Evolutionary conservation across 192 early-diverging fungal genomes (phyloP).

Genomic region (Linnemannia zychae): DNA sequence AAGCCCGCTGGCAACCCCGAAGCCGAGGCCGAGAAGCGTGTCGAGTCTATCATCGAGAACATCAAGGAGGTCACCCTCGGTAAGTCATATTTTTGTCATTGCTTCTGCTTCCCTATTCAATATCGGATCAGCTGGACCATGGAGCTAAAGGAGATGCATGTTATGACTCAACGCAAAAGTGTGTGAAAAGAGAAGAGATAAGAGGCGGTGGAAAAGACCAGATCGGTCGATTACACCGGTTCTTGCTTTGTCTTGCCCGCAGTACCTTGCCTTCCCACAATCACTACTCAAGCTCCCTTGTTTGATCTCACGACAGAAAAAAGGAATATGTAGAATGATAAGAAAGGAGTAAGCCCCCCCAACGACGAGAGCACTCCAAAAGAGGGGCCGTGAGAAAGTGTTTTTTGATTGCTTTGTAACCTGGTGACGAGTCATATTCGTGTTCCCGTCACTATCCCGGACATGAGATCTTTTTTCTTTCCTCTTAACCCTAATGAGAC

Average conservation of each 20-base stretch:
- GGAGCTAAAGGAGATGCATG: background rate
- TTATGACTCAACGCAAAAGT: background rate
- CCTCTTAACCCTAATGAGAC: background rate
- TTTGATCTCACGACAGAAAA: background rate
- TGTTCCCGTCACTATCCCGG: background rate
- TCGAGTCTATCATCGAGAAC: conserved; percentile 49
- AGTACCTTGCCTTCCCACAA: background rate
- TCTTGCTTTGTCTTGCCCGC: background rate
- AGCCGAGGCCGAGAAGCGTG: conserved; percentile 42
- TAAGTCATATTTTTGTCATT: conserved; percentile 10
- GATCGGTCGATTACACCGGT: background rate
- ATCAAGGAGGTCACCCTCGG: conserved; percentile 53
- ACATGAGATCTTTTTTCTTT: background rate
- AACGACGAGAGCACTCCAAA: background rate
- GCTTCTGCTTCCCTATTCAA: background rate
- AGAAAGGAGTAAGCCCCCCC: background rate
- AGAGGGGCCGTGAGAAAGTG: conserved; percentile 8
- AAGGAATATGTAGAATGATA: background rate
- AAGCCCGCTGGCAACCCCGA: conserved; percentile 35
- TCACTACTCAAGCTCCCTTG: background rate
- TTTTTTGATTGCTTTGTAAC: background rate
- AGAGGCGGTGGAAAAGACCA: background rate
- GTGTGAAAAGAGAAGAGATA: background rate
- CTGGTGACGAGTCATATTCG: background rate
- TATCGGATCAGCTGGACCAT: background rate